Evolutionary conservation across 2,329 filamentous ascomycete species (phyloP).

Genomic region (Geosmithia flava): DNA sequence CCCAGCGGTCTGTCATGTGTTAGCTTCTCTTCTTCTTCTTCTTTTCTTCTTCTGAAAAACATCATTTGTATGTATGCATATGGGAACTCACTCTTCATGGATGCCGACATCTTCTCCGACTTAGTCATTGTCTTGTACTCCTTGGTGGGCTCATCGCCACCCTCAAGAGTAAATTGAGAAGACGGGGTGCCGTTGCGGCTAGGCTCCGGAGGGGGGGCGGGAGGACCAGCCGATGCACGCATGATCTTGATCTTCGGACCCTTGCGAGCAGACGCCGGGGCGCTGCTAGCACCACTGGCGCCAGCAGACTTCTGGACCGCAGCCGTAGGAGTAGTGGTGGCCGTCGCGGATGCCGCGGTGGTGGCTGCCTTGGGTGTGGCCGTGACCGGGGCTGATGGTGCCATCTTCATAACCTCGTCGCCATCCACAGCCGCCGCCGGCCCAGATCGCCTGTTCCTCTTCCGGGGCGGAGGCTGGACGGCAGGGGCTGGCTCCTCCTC

Average conservation of each 20-base stretch:
- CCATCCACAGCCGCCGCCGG: slow-evolving; percentile 2
- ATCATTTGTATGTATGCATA: neutral
- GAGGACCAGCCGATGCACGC: slow-evolving; percentile 4
- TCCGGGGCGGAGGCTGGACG: slow-evolving; percentile 23
- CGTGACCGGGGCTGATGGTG: neutral
- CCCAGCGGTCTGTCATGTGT: slow-evolving; percentile 38
- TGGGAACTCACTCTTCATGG: slow-evolving; percentile 44
- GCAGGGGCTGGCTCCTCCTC: slow-evolving; percentile 23
- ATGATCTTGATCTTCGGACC: slow-evolving; percentile 26
- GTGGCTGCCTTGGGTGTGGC: neutral
- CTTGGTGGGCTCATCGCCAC: slow-evolving; percentile 28
- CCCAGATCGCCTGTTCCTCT: slow-evolving; percentile 14
- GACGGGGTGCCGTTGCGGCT: slow-evolving; percentile 17
- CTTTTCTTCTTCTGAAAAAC: neutral
- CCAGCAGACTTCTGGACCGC: neutral
- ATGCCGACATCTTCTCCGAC: slow-evolving; percentile 54
- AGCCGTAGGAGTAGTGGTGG: too few relatives aligned
- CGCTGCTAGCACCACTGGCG: too few relatives aligned
- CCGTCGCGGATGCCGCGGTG: too few relatives aligned
- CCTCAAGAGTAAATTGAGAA: slow-evolving; percentile 11
- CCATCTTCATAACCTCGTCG: slow-evolving; percentile 1
- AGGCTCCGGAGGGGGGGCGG: slow-evolving; percentile 7
- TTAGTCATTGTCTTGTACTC: slow-evolving; percentile 51
- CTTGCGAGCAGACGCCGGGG: slow-evolving; percentile 12
- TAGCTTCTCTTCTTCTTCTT: neutral